phyloP scores from a whole-genome alignment of 495 filamentous ascomycete species.

The Penicillium argentinense region DNA sequence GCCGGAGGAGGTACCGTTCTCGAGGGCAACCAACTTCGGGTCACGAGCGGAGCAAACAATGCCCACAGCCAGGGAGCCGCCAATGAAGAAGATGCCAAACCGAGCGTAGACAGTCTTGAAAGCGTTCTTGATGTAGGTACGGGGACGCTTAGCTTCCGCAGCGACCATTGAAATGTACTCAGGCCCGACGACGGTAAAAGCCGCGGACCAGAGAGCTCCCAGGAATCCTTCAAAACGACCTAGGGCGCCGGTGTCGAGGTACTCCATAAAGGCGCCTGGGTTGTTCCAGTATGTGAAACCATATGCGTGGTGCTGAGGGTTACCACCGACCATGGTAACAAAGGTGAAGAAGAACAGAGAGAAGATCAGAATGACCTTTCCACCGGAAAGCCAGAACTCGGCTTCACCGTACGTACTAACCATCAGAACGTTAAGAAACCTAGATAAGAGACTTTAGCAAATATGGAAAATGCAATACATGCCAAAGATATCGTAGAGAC shows the following conservation, averaged over 20 bases:
- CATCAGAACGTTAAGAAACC: slow-evolving; percentile 37
- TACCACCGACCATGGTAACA: slow-evolving; percentile 69
- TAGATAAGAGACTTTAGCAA: too few species aligned
- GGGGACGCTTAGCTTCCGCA: slow-evolving; percentile 72
- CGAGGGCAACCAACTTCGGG: slow-evolving; percentile 44
- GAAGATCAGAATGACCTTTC: slow-evolving; percentile 68
- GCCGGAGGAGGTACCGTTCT: slow-evolving; percentile 49
- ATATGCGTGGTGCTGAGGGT: slow-evolving; percentile 66
- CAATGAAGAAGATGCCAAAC: slow-evolving; percentile 72
- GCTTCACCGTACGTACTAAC: slow-evolving; percentile 68
- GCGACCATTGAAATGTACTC: slow-evolving; percentile 81
- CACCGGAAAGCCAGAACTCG: slow-evolving; percentile 66
- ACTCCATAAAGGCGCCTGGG: slow-evolving; percentile 38
- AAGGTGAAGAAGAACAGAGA: slow-evolving; percentile 44
- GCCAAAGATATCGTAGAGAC: too few species aligned
- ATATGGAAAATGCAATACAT: too few species aligned
- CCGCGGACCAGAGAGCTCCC: slow-evolving; percentile 57
- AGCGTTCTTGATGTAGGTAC: slow-evolving; percentile 52
- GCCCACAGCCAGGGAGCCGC: slow-evolving; percentile 67
- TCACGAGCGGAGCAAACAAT: slow-evolving; percentile 63
- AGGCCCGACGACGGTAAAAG: slow-evolving; percentile 51
- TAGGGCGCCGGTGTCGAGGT: slow-evolving; percentile 58
- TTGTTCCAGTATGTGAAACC: slow-evolving; percentile 64
- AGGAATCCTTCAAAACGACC: slow-evolving; percentile 74
- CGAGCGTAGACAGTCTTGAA: slow-evolving; percentile 76